phyloP scores from a whole-genome alignment of 768 basidiomycete genomes.

The Candolleomyces eurysporus region DNA sequence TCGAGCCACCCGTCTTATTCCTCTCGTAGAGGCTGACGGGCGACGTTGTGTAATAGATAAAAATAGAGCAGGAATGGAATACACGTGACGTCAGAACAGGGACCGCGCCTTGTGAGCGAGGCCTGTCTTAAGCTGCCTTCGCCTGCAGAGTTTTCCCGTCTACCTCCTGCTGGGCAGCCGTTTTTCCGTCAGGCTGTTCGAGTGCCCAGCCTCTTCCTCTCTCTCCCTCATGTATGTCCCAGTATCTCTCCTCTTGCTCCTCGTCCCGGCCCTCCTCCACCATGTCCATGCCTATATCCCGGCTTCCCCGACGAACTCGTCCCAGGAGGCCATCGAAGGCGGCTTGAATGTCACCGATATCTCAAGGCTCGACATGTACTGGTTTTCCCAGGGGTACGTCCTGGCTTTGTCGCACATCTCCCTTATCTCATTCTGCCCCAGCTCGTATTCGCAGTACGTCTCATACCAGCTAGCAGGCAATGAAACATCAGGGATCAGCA shows the following conservation, averaged over 20 bases:
- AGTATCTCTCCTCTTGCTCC: conserved; percentile 3
- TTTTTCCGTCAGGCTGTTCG: neutral
- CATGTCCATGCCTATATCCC: conserved; percentile 58
- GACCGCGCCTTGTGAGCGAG: too few species aligned
- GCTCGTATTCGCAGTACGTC: conserved; percentile 52
- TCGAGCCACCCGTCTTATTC: too few species aligned
- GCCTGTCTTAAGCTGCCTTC: too few species aligned
- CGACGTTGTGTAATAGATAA: too few species aligned
- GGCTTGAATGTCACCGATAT: conserved; percentile 53
- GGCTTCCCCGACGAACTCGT: conserved; percentile 68
- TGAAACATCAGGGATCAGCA: conserved; percentile 47
- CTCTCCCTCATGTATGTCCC: neutral
- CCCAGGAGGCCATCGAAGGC: conserved; percentile 31
- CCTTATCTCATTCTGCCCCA: conserved; percentile 19
- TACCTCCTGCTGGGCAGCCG: neutral
- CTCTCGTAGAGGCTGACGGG: too few species aligned
- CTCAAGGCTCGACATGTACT: conserved; percentile 58
- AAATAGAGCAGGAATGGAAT: too few species aligned
- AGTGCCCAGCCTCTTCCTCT: neutral
- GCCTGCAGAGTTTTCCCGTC: neutral
- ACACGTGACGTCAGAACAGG: too few species aligned
- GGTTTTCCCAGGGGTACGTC: conserved; percentile 53
- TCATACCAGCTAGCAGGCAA: conserved; percentile 59
- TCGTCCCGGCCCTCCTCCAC: conserved; percentile 14
- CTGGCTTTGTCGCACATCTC: neutral